Evolutionary conservation across 495 filamentous ascomycete species (phyloP).

Genomic region (Cercophora scortea): DNA sequence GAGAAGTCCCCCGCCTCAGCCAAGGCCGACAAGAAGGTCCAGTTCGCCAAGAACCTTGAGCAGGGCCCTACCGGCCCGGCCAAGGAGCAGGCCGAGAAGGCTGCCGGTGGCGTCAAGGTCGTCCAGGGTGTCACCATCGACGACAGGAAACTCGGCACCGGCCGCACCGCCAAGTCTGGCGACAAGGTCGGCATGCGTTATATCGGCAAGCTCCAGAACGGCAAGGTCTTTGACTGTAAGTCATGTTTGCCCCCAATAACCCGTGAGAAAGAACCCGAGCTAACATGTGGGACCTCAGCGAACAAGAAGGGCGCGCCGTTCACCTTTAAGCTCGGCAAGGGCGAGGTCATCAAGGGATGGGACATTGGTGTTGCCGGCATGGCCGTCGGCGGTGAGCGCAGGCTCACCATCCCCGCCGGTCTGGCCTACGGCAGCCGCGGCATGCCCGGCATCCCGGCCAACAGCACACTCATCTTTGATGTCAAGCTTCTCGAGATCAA

Average conservation of each 20-base stretch:
- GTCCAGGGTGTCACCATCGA: slow-evolving; percentile 86
- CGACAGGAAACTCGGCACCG: slow-evolving; percentile 85
- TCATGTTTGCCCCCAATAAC: slow-evolving; percentile 7
- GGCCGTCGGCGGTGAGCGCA: slow-evolving; percentile 84
- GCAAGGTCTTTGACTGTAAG: slow-evolving; percentile 89
- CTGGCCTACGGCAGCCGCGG: slow-evolving; percentile 80
- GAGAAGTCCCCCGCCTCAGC: slow-evolving; percentile 35
- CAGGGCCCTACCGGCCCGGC: slow-evolving; percentile 77
- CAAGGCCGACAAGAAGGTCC: slow-evolving; percentile 88
- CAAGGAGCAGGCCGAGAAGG: slow-evolving; percentile 29
- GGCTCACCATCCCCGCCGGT: slow-evolving; percentile 76
- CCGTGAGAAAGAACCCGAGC: slow-evolving; percentile 10
- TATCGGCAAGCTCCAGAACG: slow-evolving; percentile 88
- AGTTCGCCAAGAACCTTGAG: slow-evolving; percentile 97
- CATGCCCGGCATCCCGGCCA: slow-evolving; percentile 73
- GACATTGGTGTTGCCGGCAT: slow-evolving; percentile 91
- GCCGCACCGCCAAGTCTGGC: slow-evolving; percentile 74
- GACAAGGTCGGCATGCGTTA: slow-evolving; percentile 88
- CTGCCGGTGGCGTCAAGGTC: slow-evolving; percentile 58
- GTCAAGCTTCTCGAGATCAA: slow-evolving; percentile 73
- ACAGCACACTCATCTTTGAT: slow-evolving; percentile 88
- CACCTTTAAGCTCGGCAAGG: slow-evolving; percentile 83
- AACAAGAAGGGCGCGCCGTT: slow-evolving; percentile 99
- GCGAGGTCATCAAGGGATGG: slow-evolving; percentile 98
- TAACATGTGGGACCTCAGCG: slow-evolving; percentile 41